phyloP scores from a whole-genome alignment of 805 yeast species.

The Tetrapisispora phaffii region DNA sequence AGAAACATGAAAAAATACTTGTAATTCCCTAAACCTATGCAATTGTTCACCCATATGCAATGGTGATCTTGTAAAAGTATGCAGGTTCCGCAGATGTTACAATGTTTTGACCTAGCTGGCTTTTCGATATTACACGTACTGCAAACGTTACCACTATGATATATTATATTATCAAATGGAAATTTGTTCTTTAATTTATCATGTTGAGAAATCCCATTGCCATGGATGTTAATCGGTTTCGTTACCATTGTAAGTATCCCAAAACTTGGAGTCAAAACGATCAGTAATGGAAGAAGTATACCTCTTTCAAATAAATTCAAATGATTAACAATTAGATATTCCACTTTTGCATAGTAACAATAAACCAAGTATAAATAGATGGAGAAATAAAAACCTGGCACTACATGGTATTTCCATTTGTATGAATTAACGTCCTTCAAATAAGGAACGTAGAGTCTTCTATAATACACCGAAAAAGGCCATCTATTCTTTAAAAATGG shows the following conservation, averaged over 20 bases:
- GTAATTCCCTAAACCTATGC: slow-evolving; percentile 61
- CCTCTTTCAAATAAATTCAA: slow-evolving; percentile 13
- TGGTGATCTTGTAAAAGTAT: slow-evolving; percentile 62
- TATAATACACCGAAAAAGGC: slow-evolving; percentile 21
- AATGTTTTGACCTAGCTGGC: slow-evolving; percentile 69
- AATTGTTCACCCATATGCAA: slow-evolving; percentile 63
- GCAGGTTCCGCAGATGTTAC: slow-evolving; percentile 58
- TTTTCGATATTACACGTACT: slow-evolving; percentile 52
- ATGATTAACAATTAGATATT: slow-evolving; percentile 7
- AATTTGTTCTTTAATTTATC: slow-evolving; percentile 13
- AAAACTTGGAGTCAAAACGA: slow-evolving; percentile 11
- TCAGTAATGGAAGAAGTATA: slow-evolving; percentile 16
- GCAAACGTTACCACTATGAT: slow-evolving; percentile 41
- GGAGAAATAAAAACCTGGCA: slow-evolving; percentile 23
- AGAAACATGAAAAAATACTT: slow-evolving; percentile 51
- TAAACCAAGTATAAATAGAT: slow-evolving; percentile 16
- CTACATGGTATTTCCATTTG: slow-evolving; percentile 22
- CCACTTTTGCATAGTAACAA: slow-evolving; percentile 11
- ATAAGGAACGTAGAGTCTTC: slow-evolving; percentile 18
- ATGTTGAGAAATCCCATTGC: neutral
- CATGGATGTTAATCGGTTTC: slow-evolving; percentile 11
- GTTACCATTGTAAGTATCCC: slow-evolving; percentile 17
- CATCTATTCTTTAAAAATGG: slow-evolving; percentile 15
- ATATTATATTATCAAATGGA: slow-evolving; percentile 43
- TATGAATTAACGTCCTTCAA: slow-evolving; percentile 14